Base-by-base conservation (phyloP, 2,329 filamentous ascomycete genomes). In the Juglanconis sp. region DNA sequence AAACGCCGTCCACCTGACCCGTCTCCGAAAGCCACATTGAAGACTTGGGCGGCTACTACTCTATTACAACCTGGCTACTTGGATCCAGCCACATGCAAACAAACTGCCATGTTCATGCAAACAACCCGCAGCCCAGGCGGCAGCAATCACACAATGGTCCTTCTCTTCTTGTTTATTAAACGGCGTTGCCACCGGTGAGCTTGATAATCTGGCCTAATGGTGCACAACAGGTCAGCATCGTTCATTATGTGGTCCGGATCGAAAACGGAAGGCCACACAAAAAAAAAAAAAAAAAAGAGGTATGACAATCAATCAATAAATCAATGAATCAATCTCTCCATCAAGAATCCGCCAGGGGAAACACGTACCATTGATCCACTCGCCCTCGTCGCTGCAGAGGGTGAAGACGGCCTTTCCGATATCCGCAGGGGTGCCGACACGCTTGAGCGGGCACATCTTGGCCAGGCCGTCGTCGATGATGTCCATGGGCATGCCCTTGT, bases 341-440 rank as follows among this genome's bases (percentile, higher is more conserved):
- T n/a, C n/a, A 50, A 50, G 6, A 55, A 8, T 17, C 5, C 6
- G 7, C 13, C 10, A 48, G n/a, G 42, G 17, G 30, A 8, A 38
- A 48, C 17, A 70, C 80, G 70, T 64, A 85, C 84, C 85, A 69
- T 87, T 87, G 69, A 87, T 83, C 85, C 85, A 87, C 72, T 86
- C 83, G 59, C 82, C 81, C 68, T 86, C 85, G 6, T 80, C 76
- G 65, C 80, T 81, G 65, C 82, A 78, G 47, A 87, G 72, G 67
- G 81, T 78, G 62, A 79, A 79, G 56, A 86, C 82, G 38, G 81
- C 82, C 62, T 82, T 79, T 53, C 82, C 84, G 66, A 87, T 81
- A 65, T 87, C 84, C 53, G 79, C 76, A 4, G 85, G 84, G 52
- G 79, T 76, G 62, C 81, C 85, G 61, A 85, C 81, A 57, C 85